Conservation (phyloP, 768 basidiomycete genomes). For the Boletellus sp. region DNA sequence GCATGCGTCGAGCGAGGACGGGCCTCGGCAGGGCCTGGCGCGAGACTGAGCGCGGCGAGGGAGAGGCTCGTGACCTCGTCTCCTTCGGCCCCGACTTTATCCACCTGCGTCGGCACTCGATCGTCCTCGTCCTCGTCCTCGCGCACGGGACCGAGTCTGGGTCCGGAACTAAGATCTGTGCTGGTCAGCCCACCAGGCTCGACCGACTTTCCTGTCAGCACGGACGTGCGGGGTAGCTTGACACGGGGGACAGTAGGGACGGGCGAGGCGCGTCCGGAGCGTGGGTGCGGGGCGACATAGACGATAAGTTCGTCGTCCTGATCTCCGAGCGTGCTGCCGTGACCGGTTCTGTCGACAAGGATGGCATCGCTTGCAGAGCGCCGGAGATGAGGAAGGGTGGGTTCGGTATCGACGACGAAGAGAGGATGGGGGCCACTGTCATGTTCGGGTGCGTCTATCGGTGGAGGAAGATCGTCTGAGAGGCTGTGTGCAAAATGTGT, state of each 20-base stretch:
- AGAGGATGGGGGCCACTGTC: slow-evolving; percentile 1
- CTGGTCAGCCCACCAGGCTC: background rate
- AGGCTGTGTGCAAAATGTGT: background rate
- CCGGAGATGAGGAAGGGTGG: slow-evolving; percentile 12
- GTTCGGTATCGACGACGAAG: slow-evolving; percentile 41
- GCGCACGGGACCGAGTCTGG: slow-evolving; percentile 1
- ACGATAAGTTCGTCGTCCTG: slow-evolving; percentile 56
- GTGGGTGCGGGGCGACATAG: slow-evolving; percentile 73
- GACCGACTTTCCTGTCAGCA: slow-evolving; percentile 20
- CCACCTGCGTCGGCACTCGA: background rate
- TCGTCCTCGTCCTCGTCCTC: slow-evolving; percentile 6
- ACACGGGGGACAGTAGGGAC: slow-evolving; percentile 9
- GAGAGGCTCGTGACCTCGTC: slow-evolving; percentile 11
- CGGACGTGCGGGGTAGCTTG: slow-evolving; percentile 20
- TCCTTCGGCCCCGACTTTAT: background rate
- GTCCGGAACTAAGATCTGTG: too few relatives aligned
- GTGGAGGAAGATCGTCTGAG: background rate
- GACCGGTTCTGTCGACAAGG: slow-evolving; percentile 19
- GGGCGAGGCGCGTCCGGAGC: slow-evolving; percentile 25
- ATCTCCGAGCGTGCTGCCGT: slow-evolving; percentile 17
- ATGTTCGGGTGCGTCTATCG: background rate
- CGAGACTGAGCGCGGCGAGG: slow-evolving; percentile 26
- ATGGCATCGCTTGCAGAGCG: slow-evolving; percentile 21
- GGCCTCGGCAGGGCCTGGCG: slow-evolving; percentile 23
- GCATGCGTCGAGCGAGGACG: slow-evolving; percentile 22